These are phyloP conservation scores for Chenopodium berlandieri DNA, from an alignment of 148 eudicot genomes.

Conservation along the genomic window DNA sequence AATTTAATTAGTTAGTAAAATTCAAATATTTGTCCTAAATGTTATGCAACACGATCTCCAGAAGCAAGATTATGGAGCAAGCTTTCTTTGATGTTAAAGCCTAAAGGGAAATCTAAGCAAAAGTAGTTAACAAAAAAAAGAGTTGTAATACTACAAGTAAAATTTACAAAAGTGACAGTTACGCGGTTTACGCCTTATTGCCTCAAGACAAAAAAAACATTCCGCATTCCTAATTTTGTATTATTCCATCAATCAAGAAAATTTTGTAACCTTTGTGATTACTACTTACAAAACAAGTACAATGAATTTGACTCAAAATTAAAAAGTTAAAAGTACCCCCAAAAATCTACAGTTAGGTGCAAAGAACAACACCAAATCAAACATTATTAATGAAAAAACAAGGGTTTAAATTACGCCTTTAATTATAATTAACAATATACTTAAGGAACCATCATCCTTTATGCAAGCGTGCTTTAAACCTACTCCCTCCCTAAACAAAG, in stretches of 20 bases:
- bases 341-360: conserved; percentile 3
- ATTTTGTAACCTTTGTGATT: neutral
- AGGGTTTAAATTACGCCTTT: neutral
- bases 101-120: neutral
- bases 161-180: no score
- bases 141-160: no score
- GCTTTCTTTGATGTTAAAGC: neutral
- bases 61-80: neutral
- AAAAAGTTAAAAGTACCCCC: neutral
- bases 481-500: neutral
- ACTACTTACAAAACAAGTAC: neutral
- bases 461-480: neutral
- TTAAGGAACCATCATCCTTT: neutral
- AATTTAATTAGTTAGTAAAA: no score
- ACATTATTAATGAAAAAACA: neutral
- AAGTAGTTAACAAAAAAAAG: neutral
- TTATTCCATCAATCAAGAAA: neutral
- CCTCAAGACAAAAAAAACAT: no score
- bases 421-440: neutral
- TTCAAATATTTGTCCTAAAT: neutral
- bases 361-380: neutral
- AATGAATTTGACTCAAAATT: neutral
- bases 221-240: neutral
- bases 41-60: neutral
- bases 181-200: no score